phyloP scores from a whole-genome alignment of 116 monocot species.

The Papilionanthe hybrid region DNA sequence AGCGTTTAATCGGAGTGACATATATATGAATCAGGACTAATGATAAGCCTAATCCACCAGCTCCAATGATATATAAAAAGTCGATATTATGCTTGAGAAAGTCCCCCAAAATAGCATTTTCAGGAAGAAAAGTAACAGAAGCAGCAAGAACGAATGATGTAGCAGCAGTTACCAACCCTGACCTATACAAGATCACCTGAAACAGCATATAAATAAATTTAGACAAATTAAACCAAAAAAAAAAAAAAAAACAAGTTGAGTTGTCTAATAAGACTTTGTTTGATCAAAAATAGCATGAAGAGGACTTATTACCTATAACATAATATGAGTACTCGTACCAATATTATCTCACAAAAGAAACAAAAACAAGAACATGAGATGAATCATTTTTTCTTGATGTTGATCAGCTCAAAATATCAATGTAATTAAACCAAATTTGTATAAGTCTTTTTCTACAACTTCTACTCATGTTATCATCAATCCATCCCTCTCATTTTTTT shows the following conservation, averaged over 20 bases:
- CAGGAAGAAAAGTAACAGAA: constrained; percentile 62
- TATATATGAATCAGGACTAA: constrained; percentile 88
- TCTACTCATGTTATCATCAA: too few species aligned
- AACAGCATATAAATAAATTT: constrained; percentile 19
- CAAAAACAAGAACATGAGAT: too few species aligned
- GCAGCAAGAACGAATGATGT: constrained; percentile 74
- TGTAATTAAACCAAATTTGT: too few species aligned
- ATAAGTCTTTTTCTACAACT: too few species aligned
- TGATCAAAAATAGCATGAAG: too few species aligned
- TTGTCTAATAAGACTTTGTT: neutral
- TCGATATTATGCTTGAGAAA: constrained; percentile 53
- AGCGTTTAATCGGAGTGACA: constrained; percentile 85
- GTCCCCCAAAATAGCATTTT: constrained; percentile 33
- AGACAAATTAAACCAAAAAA: neutral
- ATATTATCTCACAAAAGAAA: too few species aligned
- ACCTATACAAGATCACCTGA: constrained; percentile 83
- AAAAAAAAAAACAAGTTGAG: neutral
- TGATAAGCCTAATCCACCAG: constrained; percentile 81
- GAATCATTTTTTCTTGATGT: too few species aligned
- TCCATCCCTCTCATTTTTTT: too few species aligned
- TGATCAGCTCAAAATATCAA: too few species aligned
- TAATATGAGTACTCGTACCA: too few species aligned
- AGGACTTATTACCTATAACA: too few species aligned
- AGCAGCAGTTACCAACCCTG: constrained; percentile 78
- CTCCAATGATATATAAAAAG: constrained; percentile 58